These are phyloP conservation scores for Tylopilus felleus DNA, from an alignment of 768 basidiomycete species.

Conservation along the genomic window DNA sequence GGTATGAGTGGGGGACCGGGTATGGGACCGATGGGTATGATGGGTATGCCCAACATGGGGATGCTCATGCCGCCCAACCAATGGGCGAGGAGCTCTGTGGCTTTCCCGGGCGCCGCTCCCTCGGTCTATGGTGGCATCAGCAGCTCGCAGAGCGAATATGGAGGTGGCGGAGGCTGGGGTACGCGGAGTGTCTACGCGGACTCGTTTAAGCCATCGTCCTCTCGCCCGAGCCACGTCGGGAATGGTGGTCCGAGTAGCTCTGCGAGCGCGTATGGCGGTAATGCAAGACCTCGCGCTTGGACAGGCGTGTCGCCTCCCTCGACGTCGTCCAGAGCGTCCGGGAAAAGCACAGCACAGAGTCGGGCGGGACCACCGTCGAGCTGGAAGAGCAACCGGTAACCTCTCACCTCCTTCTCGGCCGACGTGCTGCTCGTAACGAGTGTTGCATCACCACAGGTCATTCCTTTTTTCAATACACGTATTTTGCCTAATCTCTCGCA, in stretches of 20 bases:
- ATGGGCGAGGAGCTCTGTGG: constrained; percentile 46
- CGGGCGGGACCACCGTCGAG: constrained; percentile 56
- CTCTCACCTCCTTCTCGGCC: not conserved
- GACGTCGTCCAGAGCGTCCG: constrained; percentile 15
- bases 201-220: constrained; percentile 43
- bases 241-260: constrained; percentile 10
- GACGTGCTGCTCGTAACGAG: not conserved
- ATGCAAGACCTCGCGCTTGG: constrained; percentile 31
- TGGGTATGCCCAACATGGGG: constrained; percentile 36
- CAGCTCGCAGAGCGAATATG: constrained; percentile 63
- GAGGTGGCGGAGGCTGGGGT: constrained; percentile 48
- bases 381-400: constrained; percentile 43
- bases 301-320: constrained; percentile 29
- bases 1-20: constrained; percentile 32
- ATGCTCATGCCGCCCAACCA: constrained; percentile 36
- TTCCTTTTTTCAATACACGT: constrained; percentile 6
- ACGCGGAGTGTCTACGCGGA: constrained; percentile 74
- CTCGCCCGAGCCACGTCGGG: constrained; percentile 11
- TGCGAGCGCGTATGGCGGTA: constrained; percentile 20
- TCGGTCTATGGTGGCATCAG: constrained; percentile 58
- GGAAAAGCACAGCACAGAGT: constrained; percentile 22
- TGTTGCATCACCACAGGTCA: constrained; percentile 1
- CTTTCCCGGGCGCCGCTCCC: constrained; percentile 45
- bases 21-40: constrained; percentile 40
- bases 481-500: constrained; percentile 11